Conservation (phyloP, 257 asterid species). For the Nicotiana benthamiana region DNA sequence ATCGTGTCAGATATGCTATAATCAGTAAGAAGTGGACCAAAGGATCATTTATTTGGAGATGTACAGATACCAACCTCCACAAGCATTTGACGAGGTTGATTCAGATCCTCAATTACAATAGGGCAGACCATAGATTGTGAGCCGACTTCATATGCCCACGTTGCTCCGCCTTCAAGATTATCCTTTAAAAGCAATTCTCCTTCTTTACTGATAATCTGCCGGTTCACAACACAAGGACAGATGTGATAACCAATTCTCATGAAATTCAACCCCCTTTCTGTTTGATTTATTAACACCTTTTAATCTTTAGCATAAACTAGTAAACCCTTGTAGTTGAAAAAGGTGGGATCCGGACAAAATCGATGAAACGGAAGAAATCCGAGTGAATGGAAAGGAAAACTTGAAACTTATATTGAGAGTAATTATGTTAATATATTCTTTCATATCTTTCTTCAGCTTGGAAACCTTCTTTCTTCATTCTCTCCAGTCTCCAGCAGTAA, state of each 20-base stretch:
- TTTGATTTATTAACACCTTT: neutral
- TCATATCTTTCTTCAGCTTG: neutral
- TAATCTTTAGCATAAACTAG: neutral
- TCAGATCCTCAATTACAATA: conserved; percentile 81
- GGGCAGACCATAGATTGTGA: conserved; percentile 83
- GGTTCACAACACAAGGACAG: conserved; percentile 9
- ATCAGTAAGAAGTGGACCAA: neutral
- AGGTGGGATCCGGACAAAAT: too few relatives aligned
- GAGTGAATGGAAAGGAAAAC: too few relatives aligned
- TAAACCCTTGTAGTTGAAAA: neutral
- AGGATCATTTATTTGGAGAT: neutral
- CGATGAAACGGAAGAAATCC: too few relatives aligned
- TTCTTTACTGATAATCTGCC: conserved; percentile 62
- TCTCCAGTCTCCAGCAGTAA: neutral
- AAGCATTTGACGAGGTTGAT: conserved; percentile 89
- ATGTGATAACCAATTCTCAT: neutral
- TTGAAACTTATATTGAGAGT: neutral
- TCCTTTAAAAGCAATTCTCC: conserved; percentile 66
- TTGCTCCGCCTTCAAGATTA: conserved; percentile 77
- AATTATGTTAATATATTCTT: neutral
- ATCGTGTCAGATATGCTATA: neutral
- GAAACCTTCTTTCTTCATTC: neutral
- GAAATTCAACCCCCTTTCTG: neutral
- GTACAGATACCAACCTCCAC: conserved; percentile 48
- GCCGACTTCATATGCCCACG: conserved; percentile 96